Base-by-base conservation (phyloP, 371 early-diverging fungal species). In the Mucor mucedo region DNA sequence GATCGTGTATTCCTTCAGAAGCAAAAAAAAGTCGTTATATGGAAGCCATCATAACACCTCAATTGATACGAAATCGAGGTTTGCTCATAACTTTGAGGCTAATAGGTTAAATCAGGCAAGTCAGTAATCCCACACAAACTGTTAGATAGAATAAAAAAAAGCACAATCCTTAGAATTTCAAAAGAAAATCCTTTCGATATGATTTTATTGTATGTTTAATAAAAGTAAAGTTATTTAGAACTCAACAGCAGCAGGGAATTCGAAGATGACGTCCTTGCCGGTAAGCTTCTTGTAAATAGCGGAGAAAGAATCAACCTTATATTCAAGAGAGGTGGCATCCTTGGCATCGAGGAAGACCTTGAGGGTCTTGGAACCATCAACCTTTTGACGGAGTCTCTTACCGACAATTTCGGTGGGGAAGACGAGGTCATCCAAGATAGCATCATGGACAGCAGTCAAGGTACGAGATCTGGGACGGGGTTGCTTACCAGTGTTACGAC, bases 391-490 rank as follows among this genome's bases (percentile, higher is more conserved):
- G 74, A 94, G 95, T 72, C 98, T 88, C 93, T 97, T 95, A 72
- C 97, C 97, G 67, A 95, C 93, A 75, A 98, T 97, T 84, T 98
- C 98, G 77, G 96, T 95, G 71, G 98, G 98, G 93, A 84, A 96
- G 67, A 96, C 97, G 59, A 98, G 87, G 79, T 98, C 98, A 76
- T 97, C 97, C 70, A 98, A 84, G 79, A 95, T 87, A 78, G 91
- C 89, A 81, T 96, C 95, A 87, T 98, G 97, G 60, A 98, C 98
- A 67, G 92, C 81, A 67, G 97, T 96, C 78, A 97, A 87, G 60
- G 98, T 97, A 80, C 98, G 96, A 73, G 93, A 91, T 75, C 95
- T 89, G 68, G 98, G 98, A 74, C 98, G 93, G 69, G 85, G 79
- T 84, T 97, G 97, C 85, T 90, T 92, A 72, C 87, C 88, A 76